Evolutionary conservation across 495 filamentous ascomycete genomes (phyloP), one percentile per base, ranked within the genome.

Genomic region (Lasiosphaeriaceae sp.): DNA sequence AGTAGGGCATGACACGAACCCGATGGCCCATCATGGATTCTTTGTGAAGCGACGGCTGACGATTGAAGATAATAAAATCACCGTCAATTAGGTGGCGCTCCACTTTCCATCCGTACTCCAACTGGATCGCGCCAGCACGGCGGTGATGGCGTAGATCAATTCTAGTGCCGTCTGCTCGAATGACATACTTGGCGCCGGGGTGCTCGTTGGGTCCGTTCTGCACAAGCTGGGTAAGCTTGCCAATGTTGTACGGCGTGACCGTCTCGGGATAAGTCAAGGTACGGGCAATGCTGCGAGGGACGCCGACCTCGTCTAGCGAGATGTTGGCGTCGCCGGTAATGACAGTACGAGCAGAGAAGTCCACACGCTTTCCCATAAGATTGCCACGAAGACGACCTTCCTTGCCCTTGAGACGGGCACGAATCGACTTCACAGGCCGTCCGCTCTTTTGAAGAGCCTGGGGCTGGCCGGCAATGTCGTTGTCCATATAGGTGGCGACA

Each of bases 21-120:
- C 92, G 84, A 76, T 99, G 94, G 73, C 90, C 94, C 94, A 99
- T 99, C 94, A 99, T 99, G 57, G 94, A 97, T 67, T 99, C 94
- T 71, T 99, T 99, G 79, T 99, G 94, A 58, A 99, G 81, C 8
- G 94, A 99, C 1, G 94, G 94, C 67, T 99, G 94, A 72, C 94
- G 94, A 69, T 99, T 99, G 80, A 99, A 99, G 66, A 99, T 89
- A 75, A 99, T 97, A 55, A 87, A 95, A 73, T 99, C 94, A 39
- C 92, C 94, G 65, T 96, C 89, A 57, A 94, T 84, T 50, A 99
- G 83, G 70, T 99, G 94, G 34, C 94, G 86, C 72, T 99, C 94
- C 21, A 99, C 94, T 65, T 96, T 96, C 94, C 94, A 97, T 19
- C 94, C 94, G 66, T 96, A 96, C 61, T 96, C 86, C 24, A 99